Base-by-base conservation (phyloP, 106 monocot genomes). In the Dioscorea zingiberensis region DNA sequence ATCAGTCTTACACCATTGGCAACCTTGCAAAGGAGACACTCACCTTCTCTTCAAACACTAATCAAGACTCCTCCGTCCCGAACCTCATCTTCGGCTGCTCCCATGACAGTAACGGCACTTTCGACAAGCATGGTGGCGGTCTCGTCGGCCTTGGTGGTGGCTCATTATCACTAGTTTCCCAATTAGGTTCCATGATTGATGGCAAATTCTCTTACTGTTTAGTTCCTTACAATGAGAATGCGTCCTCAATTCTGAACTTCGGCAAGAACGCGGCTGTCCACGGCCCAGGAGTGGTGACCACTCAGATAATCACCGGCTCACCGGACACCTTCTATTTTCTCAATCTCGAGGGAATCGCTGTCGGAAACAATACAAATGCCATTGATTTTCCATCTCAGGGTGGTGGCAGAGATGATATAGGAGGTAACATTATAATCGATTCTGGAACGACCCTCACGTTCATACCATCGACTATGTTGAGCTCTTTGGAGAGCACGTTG, bases 361-460 rank as follows among this genome's bases (percentile, higher is more conserved):
- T 78, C 21, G 68, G 15, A 14, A 21, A 28, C 13, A 4, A 14
- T 3, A 7, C 4, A 13, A 58, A 10, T 16, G 25, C 14, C 13
- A 64, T 0, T 3, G 14, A 29, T 13, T 21, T 12, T 21, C 28
- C 38, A n/a, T 11, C 55, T 26, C 13, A 45, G 25, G 4, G 32
- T 15, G 25, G 21, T 16, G 19, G 18, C 10, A 4, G 8, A 21
- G 21, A 23, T 19, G 11, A 21, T 7, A 21, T 23, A 2, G 48
- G 48, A 1, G 56, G 30, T 12, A 73, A 74, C 49, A 74, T 79
- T 18, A 69, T 74, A 18, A 79, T 79, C 64, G 73, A 79, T n/a
- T 79, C 73, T 13, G 73, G 73, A 21, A 78, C 78, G 48, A 76
- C 69, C 12, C 18, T 76, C 10, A 69, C 76, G 0, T 56, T 51